phyloP scores from a whole-genome alignment of 2,329 filamentous ascomycete species.

The Epichloe scottii region DNA sequence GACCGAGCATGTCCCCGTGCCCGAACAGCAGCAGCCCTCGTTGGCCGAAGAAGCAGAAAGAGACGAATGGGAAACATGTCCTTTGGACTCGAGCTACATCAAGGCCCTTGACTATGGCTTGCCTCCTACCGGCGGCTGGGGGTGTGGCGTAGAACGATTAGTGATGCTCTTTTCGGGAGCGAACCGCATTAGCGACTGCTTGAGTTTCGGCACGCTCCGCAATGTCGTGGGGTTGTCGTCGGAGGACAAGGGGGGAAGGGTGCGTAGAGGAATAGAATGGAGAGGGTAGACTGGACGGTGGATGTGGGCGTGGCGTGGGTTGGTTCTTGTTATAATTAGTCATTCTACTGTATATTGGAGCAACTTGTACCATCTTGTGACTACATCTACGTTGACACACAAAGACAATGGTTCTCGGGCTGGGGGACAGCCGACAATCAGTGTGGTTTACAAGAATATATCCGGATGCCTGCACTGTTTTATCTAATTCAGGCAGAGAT shows the following conservation, averaged over 20 bases:
- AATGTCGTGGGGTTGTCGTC: constrained; percentile 46
- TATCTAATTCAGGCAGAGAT: no score
- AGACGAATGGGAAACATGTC: constrained; percentile 32
- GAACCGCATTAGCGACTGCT: constrained; percentile 69
- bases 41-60: constrained; percentile 16
- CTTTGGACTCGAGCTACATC: constrained; percentile 68
- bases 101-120: constrained; percentile 76
- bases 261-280: background rate
- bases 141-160: constrained; percentile 80
- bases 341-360: no score
- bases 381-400: no score
- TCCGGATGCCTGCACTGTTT: no score
- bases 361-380: no score
- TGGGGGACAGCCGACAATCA: no score
- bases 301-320: no score
- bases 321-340: no score
- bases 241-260: constrained; percentile 13
- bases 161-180: constrained; percentile 81
- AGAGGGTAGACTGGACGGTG: no score
- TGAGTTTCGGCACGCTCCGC: constrained; percentile 78
- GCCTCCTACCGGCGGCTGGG: constrained; percentile 95
- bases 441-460: no score
- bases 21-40: constrained; percentile 25
- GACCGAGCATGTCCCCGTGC: background rate
- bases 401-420: no score